A percentile compares a stretch with the other conserved stretches of the same genome.
Evolutionary conservation across 2,329 filamentous ascomycete genomes (phyloP).

Genomic region (Lecanosticta acicola): DNA sequence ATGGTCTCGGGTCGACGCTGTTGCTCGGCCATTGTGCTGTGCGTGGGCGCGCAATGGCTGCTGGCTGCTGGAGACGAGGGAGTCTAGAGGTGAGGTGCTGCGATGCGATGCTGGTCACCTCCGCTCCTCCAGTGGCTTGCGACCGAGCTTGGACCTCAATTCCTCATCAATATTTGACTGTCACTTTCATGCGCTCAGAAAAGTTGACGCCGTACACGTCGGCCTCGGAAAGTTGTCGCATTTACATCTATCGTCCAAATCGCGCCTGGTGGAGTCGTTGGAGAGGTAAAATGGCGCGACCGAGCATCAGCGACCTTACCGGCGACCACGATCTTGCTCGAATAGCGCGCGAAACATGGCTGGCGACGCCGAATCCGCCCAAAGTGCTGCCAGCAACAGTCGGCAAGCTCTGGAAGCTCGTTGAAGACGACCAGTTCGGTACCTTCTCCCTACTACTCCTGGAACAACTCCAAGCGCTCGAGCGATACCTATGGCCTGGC

Average conservation of each 20-base stretch:
- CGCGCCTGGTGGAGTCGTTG: not conserved
- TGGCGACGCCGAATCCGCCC: constrained; percentile 57
- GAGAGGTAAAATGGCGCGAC: constrained; percentile 40
- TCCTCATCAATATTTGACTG: not conserved
- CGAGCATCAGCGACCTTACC: constrained; percentile 63
- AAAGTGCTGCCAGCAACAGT: constrained; percentile 76
- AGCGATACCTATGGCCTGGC: constrained; percentile 92
- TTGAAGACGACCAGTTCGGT: constrained; percentile 76
- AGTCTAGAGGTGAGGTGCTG: constrained; percentile 3
- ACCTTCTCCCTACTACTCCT: constrained; percentile 73
- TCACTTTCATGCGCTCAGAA: not conserved
- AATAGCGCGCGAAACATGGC: constrained; percentile 80
- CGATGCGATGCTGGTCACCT: not conserved
- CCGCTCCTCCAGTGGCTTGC: not conserved
- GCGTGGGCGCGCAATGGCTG: constrained; percentile 10
- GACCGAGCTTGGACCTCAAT: not conserved
- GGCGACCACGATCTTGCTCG: constrained; percentile 61
- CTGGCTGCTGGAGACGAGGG: not conserved
- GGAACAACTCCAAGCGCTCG: constrained; percentile 84
- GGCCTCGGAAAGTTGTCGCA: not conserved
- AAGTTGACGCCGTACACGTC: not conserved
- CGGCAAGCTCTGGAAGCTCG: constrained; percentile 81
- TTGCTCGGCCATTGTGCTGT: constrained; percentile 19
- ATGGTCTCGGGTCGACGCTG: constrained; percentile 16
- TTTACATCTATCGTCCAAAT: not conserved